A percentile compares a stretch with the other conserved stretches of the same genome.
These are phyloP conservation scores for Sclerotiophoma versabilis DNA, from an alignment of 2,329 filamentous ascomycete genomes.

Conservation along the genomic window DNA sequence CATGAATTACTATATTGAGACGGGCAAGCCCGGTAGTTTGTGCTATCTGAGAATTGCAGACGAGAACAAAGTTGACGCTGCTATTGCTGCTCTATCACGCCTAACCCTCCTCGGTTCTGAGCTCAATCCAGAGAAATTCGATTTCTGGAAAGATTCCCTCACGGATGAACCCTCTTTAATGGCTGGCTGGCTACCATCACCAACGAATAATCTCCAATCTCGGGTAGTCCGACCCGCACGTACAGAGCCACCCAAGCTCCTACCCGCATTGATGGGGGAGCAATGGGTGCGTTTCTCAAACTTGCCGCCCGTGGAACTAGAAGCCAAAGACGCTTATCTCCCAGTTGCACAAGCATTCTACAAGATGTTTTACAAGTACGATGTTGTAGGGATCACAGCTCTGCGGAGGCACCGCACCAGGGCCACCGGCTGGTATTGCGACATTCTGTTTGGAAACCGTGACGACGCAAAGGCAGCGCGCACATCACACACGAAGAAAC, in stretches of 20 bases:
- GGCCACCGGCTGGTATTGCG: neutral
- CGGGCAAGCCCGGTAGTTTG: neutral
- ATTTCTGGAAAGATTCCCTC: neutral
- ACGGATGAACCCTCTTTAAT: neutral
- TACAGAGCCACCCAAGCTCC: neutral
- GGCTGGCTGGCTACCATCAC: slow-evolving; percentile 5
- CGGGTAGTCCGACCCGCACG: neutral
- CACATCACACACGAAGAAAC: neutral
- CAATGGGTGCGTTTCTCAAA: neutral
- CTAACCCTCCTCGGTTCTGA: neutral
- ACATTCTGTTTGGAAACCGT: neutral
- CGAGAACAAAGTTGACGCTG: neutral
- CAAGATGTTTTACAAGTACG: neutral
- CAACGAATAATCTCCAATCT: neutral
- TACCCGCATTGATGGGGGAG: neutral
- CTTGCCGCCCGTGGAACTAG: neutral
- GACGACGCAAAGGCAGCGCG: neutral
- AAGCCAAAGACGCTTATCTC: neutral
- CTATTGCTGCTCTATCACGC: neutral
- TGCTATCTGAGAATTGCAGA: neutral
- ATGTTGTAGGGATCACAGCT: neutral
- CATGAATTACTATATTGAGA: neutral
- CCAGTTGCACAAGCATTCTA: neutral
- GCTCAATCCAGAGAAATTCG: neutral
- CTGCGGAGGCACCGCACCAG: neutral